Conservation (phyloP, 75 land plant species). For the Sequoia sempervirens region DNA sequence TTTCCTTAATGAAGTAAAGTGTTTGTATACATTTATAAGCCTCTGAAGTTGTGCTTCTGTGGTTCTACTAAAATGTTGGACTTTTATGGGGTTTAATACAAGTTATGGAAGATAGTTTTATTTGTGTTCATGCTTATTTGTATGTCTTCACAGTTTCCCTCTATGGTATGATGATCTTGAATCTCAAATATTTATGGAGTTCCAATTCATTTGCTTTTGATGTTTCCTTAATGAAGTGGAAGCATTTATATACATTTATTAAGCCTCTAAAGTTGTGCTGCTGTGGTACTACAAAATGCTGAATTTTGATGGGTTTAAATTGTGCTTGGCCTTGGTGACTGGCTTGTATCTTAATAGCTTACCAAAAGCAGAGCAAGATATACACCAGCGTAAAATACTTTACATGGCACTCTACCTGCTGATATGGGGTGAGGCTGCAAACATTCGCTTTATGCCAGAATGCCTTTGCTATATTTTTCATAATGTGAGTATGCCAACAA, state of each 20-base stretch:
- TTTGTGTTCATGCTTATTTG: slow-evolving; percentile 22
- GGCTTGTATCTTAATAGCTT: slow-evolving; percentile 35
- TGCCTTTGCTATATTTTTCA: slow-evolving; percentile 99
- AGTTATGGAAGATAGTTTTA: background rate
- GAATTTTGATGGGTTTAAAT: background rate
- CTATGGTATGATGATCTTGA: background rate
- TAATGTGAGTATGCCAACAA: slow-evolving; percentile 49
- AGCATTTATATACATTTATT: background rate
- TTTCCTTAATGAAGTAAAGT: background rate
- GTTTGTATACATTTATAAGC: background rate
- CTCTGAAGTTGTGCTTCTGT: background rate
- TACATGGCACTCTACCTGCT: slow-evolving; percentile 93
- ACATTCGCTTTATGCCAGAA: slow-evolving; percentile 96
- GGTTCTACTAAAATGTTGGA: background rate
- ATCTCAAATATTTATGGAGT: background rate
- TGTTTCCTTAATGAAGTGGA: background rate
- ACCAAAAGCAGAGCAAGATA: slow-evolving; percentile 62
- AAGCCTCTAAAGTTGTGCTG: background rate
- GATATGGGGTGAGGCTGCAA: slow-evolving; percentile 99
- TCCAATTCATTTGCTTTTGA: background rate
- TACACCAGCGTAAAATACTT: slow-evolving; percentile 74
- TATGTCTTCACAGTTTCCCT: background rate
- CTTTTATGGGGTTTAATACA: slow-evolving; percentile 3
- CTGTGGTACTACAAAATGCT: background rate
- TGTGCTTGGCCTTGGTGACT: background rate